Conservation (phyloP, 2,329 filamentous ascomycete genomes). For the Talaromyces marneffei region DNA sequence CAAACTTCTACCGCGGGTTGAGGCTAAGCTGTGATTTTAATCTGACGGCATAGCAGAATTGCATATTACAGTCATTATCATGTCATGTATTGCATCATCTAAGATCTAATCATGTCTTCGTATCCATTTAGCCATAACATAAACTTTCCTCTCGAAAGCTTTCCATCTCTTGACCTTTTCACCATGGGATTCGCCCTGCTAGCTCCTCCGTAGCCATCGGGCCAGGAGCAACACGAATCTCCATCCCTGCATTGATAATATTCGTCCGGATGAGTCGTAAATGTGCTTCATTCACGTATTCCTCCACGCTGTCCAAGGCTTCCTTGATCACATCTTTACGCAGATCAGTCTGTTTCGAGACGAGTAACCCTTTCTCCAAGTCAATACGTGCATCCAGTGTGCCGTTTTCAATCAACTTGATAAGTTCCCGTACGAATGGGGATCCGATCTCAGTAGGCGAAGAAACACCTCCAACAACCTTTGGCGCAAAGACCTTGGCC, state of each 20-base stretch:
- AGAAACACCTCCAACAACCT: conserved; percentile 37
- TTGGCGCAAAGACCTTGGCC: conserved; percentile 64
- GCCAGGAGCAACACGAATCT: conserved; percentile 46
- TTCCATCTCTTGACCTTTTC: not conserved
- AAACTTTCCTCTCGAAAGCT: not conserved
- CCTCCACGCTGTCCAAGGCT: conserved; percentile 61
- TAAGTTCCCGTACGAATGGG: conserved; percentile 57
- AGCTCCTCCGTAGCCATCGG: not conserved
- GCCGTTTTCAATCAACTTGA: conserved; percentile 67
- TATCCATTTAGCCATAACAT: not conserved
- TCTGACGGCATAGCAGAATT: not conserved
- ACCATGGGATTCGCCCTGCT: not conserved
- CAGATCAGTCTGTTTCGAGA: conserved; percentile 62
- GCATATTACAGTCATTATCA: not conserved
- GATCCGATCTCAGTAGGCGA: conserved; percentile 55
- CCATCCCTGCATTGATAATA: conserved; percentile 67
- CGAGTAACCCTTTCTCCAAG: conserved; percentile 71
- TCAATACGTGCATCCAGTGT: conserved; percentile 76
- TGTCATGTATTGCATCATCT: conserved; percentile 1
- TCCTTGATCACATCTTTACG: conserved; percentile 65
- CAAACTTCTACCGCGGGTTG: conserved; percentile 10
- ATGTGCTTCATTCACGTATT: conserved; percentile 69
- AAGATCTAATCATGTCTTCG: conserved; percentile 5
- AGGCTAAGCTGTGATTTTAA: conserved; percentile 4
- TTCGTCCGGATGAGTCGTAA: conserved; percentile 73